Conservation (phyloP, 1,139 yeast genomes). For the Scheffersomyces quercinus region DNA sequence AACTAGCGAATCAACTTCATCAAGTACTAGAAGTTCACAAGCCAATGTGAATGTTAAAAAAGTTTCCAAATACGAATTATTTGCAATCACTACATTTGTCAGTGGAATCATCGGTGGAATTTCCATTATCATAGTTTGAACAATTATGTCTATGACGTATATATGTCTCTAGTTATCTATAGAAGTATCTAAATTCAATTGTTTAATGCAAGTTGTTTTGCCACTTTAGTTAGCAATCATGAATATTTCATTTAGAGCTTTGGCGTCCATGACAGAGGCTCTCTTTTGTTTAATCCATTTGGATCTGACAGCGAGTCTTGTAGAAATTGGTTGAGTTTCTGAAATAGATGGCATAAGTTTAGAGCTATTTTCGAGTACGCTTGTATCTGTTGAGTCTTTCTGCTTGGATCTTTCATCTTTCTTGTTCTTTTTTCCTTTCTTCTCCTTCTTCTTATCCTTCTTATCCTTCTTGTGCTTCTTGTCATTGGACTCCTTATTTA, state of each 20-base stretch:
- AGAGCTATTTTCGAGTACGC: conserved; percentile 4
- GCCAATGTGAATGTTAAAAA: conserved; percentile 23
- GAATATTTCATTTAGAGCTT: conserved; percentile 87
- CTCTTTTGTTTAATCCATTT: conserved; percentile 86
- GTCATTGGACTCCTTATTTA: conserved; percentile 25
- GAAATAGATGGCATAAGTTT: conserved; percentile 6
- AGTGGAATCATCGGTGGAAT: conserved; percentile 43
- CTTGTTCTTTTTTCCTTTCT: conserved; percentile 15
- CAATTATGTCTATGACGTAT: conserved; percentile 1
- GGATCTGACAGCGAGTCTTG: conserved; percentile 78
- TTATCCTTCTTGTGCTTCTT: conserved; percentile 1
- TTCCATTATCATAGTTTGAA: conserved; percentile 33
- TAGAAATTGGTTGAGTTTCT: conserved; percentile 38
- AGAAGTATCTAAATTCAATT: neutral
- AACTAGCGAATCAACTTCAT: conserved; percentile 21
- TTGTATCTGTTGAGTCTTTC: conserved; percentile 18
- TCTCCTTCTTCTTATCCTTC: conserved; percentile 10
- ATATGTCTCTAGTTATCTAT: neutral
- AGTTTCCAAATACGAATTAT: conserved; percentile 31
- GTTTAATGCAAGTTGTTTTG: neutral
- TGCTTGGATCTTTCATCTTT: conserved; percentile 17
- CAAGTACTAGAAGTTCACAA: conserved; percentile 22
- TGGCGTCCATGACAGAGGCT: conserved; percentile 86
- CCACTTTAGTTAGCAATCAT: conserved; percentile 61
- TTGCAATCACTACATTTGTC: conserved; percentile 32